A percentile compares a stretch with the other conserved stretches of the same genome.
Conservation (phyloP, 768 basidiomycete species). For the Infundibulicybe gibba region DNA sequence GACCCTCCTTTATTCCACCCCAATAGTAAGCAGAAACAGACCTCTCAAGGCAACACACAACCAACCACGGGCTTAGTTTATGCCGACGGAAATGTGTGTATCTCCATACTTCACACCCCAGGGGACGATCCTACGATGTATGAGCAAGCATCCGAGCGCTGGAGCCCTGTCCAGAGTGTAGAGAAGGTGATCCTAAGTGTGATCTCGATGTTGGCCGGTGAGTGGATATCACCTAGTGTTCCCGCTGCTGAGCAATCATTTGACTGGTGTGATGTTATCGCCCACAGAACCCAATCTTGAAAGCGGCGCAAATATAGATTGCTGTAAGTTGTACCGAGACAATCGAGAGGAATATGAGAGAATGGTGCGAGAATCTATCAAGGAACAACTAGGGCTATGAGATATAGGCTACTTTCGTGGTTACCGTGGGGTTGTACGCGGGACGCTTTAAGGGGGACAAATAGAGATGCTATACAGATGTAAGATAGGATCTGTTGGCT, state of each 20-base stretch:
- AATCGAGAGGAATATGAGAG: constrained; percentile 87
- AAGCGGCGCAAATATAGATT: constrained; percentile 95
- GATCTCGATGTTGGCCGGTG: constrained; percentile 94
- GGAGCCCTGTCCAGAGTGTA: constrained; percentile 98
- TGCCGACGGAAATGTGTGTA: constrained; percentile 94
- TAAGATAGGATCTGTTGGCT: background rate
- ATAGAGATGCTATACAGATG: constrained; percentile 1
- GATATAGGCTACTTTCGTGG: constrained; percentile 1
- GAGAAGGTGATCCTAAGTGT: constrained; percentile 97
- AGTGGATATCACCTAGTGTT: constrained; percentile 17
- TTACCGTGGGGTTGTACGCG: constrained; percentile 1
- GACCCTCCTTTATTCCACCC: constrained; percentile 97
- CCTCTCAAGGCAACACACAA: background rate
- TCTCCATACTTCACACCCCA: constrained; percentile 95
- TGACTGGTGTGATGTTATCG: constrained; percentile 16
- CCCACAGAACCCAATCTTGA: constrained; percentile 90
- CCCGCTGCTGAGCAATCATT: background rate
- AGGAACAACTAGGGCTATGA: constrained; percentile 79
- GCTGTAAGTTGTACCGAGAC: constrained; percentile 95
- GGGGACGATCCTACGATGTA: constrained; percentile 92
- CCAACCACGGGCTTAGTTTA: constrained; percentile 59
- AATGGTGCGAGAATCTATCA: constrained; percentile 77
- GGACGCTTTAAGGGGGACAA: background rate
- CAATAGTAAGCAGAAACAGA: constrained; percentile 66
- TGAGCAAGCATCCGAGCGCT: constrained; percentile 92